These are phyloP conservation scores for Brasilioporus rufonigricans DNA, from an alignment of 768 basidiomycete genomes.

Conservation along the genomic window DNA sequence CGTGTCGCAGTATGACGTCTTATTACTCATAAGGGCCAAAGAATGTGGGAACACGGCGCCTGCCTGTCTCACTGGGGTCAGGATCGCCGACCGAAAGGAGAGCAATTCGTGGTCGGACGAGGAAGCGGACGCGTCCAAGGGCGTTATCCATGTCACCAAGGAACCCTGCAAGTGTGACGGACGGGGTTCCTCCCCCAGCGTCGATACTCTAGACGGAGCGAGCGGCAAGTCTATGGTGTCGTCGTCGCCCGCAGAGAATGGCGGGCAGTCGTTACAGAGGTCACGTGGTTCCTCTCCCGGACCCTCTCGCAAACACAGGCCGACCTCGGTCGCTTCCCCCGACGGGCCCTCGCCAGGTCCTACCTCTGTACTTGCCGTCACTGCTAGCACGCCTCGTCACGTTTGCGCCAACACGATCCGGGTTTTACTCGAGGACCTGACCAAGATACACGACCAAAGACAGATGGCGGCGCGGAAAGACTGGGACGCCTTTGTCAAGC, in stretches of 20 bases:
- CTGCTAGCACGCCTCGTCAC: constrained; percentile 64
- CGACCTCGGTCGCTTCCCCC: constrained; percentile 36
- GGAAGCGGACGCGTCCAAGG: constrained; percentile 41
- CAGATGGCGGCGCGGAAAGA: constrained; percentile 68
- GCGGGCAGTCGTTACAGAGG: constrained; percentile 26
- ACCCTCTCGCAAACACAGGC: constrained; percentile 46
- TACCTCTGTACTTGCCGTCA: constrained; percentile 59
- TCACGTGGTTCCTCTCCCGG: constrained; percentile 43
- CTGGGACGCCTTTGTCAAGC: constrained; percentile 87
- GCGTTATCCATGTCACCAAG: constrained; percentile 38
- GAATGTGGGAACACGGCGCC: constrained; percentile 76
- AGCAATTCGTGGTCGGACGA: constrained; percentile 76
- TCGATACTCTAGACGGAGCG: constrained; percentile 8
- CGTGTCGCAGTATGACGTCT: constrained; percentile 74
- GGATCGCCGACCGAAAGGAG: constrained; percentile 81
- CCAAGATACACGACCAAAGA: constrained; percentile 76
- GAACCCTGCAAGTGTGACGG: constrained; percentile 42
- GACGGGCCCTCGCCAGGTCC: constrained; percentile 19
- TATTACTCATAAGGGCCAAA: constrained; percentile 69
- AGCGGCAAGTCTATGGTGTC: constrained; percentile 10
- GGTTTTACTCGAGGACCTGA: constrained; percentile 70
- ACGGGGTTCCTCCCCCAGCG: constrained; percentile 8
- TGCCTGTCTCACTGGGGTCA: constrained; percentile 83
- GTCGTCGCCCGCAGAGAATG: constrained; percentile 19
- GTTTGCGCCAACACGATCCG: constrained; percentile 75